A percentile compares a stretch with the other conserved stretches of the same genome.
Evolutionary conservation across 768 basidiomycete species (phyloP).

Genomic region (Podaxis sp.): DNA sequence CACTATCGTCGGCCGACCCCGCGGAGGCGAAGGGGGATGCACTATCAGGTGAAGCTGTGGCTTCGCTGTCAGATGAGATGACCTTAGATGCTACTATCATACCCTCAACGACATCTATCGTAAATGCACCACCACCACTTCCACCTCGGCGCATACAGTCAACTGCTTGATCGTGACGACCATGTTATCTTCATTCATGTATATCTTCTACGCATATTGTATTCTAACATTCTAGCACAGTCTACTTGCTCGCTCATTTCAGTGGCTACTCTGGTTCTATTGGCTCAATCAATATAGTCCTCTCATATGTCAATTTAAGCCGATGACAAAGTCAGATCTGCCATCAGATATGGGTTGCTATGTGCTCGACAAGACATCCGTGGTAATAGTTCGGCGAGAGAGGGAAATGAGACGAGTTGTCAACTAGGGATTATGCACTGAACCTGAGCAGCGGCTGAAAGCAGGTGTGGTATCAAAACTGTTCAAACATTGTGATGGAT

Average conservation of each 20-base stretch:
- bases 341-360: slow-evolving; percentile 2
- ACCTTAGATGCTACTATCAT: neutral
- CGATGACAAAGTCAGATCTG: neutral
- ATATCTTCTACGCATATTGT: slow-evolving; percentile 10
- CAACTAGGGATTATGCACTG: too few relatives aligned
- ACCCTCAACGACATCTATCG: neutral
- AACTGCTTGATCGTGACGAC: slow-evolving; percentile 16
- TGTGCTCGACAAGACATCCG: neutral
- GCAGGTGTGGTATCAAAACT: neutral
- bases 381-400: neutral
- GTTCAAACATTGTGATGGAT: neutral
- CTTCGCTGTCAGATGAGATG: slow-evolving; percentile 13
- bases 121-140: slow-evolving; percentile 23
- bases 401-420: neutral
- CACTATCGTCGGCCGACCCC: too few relatives aligned
- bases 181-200: neutral
- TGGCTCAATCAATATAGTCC: neutral
- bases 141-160: slow-evolving; percentile 27
- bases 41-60: neutral
- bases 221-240: slow-evolving; percentile 1
- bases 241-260: neutral
- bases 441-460: neutral
- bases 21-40: neutral
- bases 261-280: neutral
- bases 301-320: neutral